phyloP scores from a whole-genome alignment of 2,329 filamentous ascomycete species.

The Fusarium ambrosium region DNA sequence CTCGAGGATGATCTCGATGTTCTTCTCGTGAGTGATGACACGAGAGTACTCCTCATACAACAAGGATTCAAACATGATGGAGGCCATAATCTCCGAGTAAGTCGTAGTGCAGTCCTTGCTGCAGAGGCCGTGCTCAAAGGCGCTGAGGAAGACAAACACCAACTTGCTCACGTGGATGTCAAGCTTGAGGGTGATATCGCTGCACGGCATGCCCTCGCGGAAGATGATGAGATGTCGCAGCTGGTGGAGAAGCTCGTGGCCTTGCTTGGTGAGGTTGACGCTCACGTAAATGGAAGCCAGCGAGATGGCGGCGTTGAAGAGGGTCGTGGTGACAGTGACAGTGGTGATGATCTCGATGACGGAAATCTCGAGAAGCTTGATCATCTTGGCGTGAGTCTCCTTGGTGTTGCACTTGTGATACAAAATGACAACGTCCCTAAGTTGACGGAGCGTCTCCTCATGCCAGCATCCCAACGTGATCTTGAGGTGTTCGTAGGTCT shows the following conservation, averaged over 20 bases:
- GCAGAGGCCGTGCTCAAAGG: constrained; percentile 58
- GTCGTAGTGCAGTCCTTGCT: constrained; percentile 49
- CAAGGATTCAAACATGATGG: constrained; percentile 43
- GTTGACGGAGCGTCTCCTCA: constrained; percentile 58
- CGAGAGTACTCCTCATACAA: constrained; percentile 45
- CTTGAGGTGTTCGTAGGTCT: constrained; percentile 59
- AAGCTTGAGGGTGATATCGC: constrained; percentile 55
- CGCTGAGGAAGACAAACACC: constrained; percentile 60
- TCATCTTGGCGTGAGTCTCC: constrained; percentile 54
- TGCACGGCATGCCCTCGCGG: constrained; percentile 50
- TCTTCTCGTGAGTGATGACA: constrained; percentile 36
- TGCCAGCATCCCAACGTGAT: constrained; percentile 61
- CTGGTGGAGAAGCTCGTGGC: constrained; percentile 61
- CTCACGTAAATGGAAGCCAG: constrained; percentile 61
- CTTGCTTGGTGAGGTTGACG: constrained; percentile 55
- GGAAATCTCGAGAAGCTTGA: constrained; percentile 55
- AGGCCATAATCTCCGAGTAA: constrained; percentile 57
- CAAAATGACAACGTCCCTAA: constrained; percentile 58
- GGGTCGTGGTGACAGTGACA: constrained; percentile 55
- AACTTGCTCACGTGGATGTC: constrained; percentile 52
- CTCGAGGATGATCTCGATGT: constrained; percentile 40
- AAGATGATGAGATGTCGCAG: constrained; percentile 65
- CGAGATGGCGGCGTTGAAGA: constrained; percentile 63
- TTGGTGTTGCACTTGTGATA: constrained; percentile 56
- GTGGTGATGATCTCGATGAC: constrained; percentile 57